Percentiles rank a stretch among this genome's conserved stretches.
Conservation (phyloP, 768 basidiomycete genomes). For the Phlebiopsis flavidoalba region DNA sequence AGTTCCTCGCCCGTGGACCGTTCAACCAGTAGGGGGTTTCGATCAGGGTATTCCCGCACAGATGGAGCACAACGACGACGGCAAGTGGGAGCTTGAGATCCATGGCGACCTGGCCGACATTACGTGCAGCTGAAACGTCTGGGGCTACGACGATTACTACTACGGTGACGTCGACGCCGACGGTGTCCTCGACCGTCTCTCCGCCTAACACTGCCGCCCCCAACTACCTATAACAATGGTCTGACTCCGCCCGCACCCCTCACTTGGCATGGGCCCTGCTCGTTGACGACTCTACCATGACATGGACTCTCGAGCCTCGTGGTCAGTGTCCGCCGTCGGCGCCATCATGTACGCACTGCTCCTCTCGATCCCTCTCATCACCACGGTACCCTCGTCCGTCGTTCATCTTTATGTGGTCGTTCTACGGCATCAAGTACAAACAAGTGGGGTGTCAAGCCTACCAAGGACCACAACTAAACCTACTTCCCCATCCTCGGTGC, state of each 20-base stretch:
- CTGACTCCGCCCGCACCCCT: conserved; percentile 82
- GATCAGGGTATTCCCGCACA: conserved; percentile 72
- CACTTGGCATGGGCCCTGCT: conserved; percentile 84
- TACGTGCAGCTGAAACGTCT: conserved; percentile 69
- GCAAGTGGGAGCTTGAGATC: conserved; percentile 82
- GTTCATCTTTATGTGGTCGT: conserved; percentile 90
- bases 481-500: conserved; percentile 87
- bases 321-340: conserved; percentile 75
- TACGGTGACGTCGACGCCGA: conserved; percentile 89
- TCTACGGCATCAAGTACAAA: conserved; percentile 96
- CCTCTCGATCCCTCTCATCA: conserved; percentile 76
- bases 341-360: conserved; percentile 87
- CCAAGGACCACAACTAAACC: conserved; percentile 58
- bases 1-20: conserved; percentile 80
- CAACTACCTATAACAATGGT: conserved; percentile 90
- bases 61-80: conserved; percentile 61
- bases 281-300: conserved; percentile 71
- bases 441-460: conserved; percentile 80
- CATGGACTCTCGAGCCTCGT: conserved; percentile 77
- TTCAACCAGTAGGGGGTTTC: conserved; percentile 93
- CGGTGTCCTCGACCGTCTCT: conserved; percentile 82
- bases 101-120: conserved; percentile 68
- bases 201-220: conserved; percentile 83
- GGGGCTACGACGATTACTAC: conserved; percentile 86
- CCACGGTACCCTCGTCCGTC: conserved; percentile 78